Evolutionary conservation across 2,329 filamentous ascomycete species (phyloP).

Genomic region (Colletotrichum viniferum): DNA sequence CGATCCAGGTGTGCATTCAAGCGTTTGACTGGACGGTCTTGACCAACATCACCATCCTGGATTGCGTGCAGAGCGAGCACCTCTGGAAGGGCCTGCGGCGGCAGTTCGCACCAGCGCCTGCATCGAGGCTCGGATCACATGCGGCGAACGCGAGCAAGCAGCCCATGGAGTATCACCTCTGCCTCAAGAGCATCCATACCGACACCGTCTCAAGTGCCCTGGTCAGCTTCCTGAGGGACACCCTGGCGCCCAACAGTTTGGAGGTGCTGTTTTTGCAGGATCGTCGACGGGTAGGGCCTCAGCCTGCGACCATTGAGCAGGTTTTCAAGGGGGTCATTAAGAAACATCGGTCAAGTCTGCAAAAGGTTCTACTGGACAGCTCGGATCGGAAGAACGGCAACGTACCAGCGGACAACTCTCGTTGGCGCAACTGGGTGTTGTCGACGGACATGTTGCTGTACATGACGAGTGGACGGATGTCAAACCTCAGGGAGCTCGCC

Average conservation of each 20-base stretch:
- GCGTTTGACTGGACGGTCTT: conserved; percentile 78
- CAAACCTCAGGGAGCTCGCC: conserved; percentile 71
- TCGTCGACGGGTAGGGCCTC: conserved; percentile 48
- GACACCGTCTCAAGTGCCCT: conserved; percentile 73
- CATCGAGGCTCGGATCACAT: conserved; percentile 18
- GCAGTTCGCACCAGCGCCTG: conserved; percentile 56
- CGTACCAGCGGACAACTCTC: conserved; percentile 35
- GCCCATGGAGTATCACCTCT: conserved; percentile 62
- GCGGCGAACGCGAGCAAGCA: conserved; percentile 29
- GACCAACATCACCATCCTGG: conserved; percentile 74
- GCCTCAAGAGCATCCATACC: conserved; percentile 76
- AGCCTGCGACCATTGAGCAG: conserved; percentile 67
- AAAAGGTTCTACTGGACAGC: conserved; percentile 77
- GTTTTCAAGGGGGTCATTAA: conserved; percentile 75
- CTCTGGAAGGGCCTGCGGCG: conserved; percentile 76
- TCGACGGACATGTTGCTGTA: conserved; percentile 72
- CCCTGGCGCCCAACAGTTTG: conserved; percentile 78
- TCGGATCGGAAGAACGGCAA: conserved; percentile 47
- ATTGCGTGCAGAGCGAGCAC: conserved; percentile 74
- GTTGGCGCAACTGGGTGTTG: conserved; percentile 75
- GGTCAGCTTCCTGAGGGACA: conserved; percentile 77
- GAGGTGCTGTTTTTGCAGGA: conserved; percentile 82
- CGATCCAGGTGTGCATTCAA: conserved; percentile 70
- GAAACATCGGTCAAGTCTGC: conserved; percentile 73
- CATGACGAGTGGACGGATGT: conserved; percentile 79